Evolutionary conservation across 495 filamentous ascomycete species (phyloP), one percentile per base, ranked within the genome.

Genomic region (Hypomontagnella submonticulosa): DNA sequence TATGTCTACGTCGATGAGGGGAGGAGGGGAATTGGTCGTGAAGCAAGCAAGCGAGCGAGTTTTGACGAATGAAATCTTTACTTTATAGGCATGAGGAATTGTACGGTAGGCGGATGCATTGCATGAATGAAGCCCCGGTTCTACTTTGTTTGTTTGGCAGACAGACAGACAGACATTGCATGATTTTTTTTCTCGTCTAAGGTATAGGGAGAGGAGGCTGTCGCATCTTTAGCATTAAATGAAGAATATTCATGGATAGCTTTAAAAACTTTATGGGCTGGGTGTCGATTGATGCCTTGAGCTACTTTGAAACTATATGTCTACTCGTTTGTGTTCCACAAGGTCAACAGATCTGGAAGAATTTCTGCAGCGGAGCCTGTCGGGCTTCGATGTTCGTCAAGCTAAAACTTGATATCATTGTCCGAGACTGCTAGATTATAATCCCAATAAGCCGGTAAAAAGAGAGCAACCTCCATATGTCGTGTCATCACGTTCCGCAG

Each of bases 101-200:
- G 49, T 46, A 70, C 34, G 70, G 49, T 61, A 52, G 33, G 52
- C 49, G 63, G 23, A 27, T 6, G 59, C 63, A 63, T 71, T 30
- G 53, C 67, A 70, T 71, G 53, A 53, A 52, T 53, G 23, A 27
- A 27, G 23, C 43, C 59, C 37, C 13, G 52, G 52, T 56, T 62
- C 57, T 67, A 56, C 16, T 37, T 43, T 61, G 57, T 37, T 43
- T 61, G 57, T 36, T 47, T 59, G 49, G 42, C 57, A 54, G 36
- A 41, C 37, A 27, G 23, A 27, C 3, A 6, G 23, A 27, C 23
- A 27, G 23, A 27, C 23, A 27, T 27, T 27, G 23, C 23, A 27
- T n/a, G n/a, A n/a, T n/a, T n/a, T n/a, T n/a, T n/a, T n/a, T n/a
- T n/a, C n/a, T n/a, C n/a, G n/a, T n/a, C n/a, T n/a, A n/a, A n/a